Conservation (phyloP, 331 rosid species). For the Dryas integrifolia region DNA sequence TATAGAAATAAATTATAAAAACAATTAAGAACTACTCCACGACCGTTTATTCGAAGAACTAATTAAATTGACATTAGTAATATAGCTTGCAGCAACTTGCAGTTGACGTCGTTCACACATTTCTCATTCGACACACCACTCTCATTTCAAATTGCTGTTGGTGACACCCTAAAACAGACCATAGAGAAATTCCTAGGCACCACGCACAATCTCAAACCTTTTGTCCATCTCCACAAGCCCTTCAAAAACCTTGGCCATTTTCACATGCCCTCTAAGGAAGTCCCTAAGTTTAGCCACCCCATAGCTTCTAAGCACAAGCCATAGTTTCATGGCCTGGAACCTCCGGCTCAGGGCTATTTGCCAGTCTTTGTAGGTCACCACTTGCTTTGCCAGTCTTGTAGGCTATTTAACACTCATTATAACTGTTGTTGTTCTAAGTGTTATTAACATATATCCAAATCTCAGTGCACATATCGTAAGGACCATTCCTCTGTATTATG, state of each 20-base stretch:
- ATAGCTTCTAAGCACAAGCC: conserved; percentile 26
- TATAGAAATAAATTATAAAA: too few species aligned
- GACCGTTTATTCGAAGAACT: too few species aligned
- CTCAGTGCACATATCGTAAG: too few species aligned
- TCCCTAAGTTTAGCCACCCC: conserved; percentile 14
- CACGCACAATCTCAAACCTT: conserved; percentile 26
- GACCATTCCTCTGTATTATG: too few species aligned
- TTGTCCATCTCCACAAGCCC: conserved; percentile 5
- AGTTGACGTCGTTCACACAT: conserved; percentile 9
- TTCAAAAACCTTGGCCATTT: conserved; percentile 30
- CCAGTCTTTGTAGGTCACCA: conserved; percentile 34
- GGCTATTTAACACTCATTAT: too few species aligned
- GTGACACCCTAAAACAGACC: conserved; percentile 15
- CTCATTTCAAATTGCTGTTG: not conserved
- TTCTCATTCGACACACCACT: not conserved
- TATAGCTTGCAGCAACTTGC: conserved; percentile 10
- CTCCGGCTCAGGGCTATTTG: conserved; percentile 22
- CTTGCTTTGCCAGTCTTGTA: not conserved
- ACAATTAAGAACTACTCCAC: too few species aligned
- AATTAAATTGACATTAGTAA: too few species aligned
- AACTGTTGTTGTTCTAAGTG: too few species aligned
- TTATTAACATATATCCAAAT: too few species aligned
- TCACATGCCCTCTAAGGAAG: conserved; percentile 19
- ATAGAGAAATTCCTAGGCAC: conserved; percentile 15
- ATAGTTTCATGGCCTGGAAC: conserved; percentile 22